Evolutionary conservation across 495 filamentous ascomycete species (phyloP).

Genomic region (Podospora anserina): DNA sequence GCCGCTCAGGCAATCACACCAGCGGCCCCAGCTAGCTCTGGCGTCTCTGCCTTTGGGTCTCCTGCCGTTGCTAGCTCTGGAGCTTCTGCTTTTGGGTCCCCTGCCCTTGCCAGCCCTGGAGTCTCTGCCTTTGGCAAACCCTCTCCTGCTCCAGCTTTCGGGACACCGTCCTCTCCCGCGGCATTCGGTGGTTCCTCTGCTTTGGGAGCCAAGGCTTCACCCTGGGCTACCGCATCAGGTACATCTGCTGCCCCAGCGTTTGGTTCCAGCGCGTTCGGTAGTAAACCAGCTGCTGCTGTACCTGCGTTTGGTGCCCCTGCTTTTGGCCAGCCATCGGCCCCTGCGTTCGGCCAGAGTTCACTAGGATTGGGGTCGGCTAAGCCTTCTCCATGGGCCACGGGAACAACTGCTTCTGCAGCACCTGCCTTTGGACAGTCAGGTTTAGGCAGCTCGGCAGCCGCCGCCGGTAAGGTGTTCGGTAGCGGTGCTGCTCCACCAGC

Average conservation of each 20-base stretch:
- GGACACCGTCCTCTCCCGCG: constrained; percentile 17
- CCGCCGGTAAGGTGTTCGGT: constrained; percentile 36
- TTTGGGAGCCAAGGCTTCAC: constrained; percentile 41
- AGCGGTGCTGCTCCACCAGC: constrained; percentile 26
- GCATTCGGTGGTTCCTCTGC: constrained; percentile 41
- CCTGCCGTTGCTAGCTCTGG: constrained; percentile 13
- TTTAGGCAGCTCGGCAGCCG: constrained; percentile 26
- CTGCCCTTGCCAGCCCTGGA: constrained; percentile 11
- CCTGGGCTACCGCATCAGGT: constrained; percentile 35
- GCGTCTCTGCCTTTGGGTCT: constrained; percentile 31
- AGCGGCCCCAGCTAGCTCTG: constrained; percentile 23
- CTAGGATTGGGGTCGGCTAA: constrained; percentile 29
- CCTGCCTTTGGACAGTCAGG: constrained; percentile 43
- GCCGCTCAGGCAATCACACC: constrained; percentile 31
- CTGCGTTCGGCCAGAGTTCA: constrained; percentile 54
- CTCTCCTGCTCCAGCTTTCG: constrained; percentile 35
- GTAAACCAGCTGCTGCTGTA: constrained; percentile 32
- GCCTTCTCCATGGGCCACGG: constrained; percentile 44
- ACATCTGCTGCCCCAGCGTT: constrained; percentile 36
- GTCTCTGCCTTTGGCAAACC: constrained; percentile 41
- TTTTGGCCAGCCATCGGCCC: constrained; percentile 40
- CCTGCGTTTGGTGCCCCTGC: constrained; percentile 36
- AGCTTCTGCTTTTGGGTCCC: constrained; percentile 39
- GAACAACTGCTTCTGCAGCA: constrained; percentile 25
- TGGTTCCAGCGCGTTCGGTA: constrained; percentile 40